phyloP scores from a whole-genome alignment of 805 yeast species.

The Wickerhamiella vanderwaltii region DNA sequence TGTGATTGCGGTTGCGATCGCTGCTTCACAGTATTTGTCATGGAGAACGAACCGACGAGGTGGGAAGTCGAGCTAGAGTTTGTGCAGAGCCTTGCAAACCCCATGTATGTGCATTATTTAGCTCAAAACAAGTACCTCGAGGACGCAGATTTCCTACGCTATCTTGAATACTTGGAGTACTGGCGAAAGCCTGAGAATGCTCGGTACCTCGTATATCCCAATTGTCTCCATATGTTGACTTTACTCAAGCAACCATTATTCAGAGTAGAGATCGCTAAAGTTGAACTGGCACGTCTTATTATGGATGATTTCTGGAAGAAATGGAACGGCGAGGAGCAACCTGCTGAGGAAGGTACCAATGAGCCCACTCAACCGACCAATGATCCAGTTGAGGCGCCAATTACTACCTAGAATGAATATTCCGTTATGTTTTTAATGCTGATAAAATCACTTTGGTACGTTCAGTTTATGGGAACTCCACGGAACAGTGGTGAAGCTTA shows the following conservation, averaged over 20 bases:
- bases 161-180: conserved; percentile 69
- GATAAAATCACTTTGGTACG: too few relatives aligned
- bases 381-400: neutral
- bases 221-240: conserved; percentile 70
- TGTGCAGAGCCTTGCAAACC: conserved; percentile 82
- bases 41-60: conserved; percentile 29
- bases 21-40: neutral
- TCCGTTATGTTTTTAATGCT: too few relatives aligned
- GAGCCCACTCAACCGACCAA: neutral
- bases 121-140: conserved; percentile 75
- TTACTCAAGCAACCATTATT: conserved; percentile 35
- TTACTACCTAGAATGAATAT: neutral
- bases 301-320: conserved; percentile 33
- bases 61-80: conserved; percentile 91
- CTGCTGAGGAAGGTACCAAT: too few relatives aligned
- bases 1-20: neutral
- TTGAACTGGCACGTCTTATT: conserved; percentile 32
- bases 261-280: conserved; percentile 30
- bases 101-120: conserved; percentile 72
- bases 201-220: conserved; percentile 68
- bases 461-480: too few relatives aligned
- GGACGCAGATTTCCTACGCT: conserved; percentile 58
- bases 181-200: conserved; percentile 70
- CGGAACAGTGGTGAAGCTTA: too few relatives aligned
- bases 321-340: conserved; percentile 27